phyloP scores from a whole-genome alignment of 2,329 filamentous ascomycete genomes.

The Cladosporium austrohemisphaericum region DNA sequence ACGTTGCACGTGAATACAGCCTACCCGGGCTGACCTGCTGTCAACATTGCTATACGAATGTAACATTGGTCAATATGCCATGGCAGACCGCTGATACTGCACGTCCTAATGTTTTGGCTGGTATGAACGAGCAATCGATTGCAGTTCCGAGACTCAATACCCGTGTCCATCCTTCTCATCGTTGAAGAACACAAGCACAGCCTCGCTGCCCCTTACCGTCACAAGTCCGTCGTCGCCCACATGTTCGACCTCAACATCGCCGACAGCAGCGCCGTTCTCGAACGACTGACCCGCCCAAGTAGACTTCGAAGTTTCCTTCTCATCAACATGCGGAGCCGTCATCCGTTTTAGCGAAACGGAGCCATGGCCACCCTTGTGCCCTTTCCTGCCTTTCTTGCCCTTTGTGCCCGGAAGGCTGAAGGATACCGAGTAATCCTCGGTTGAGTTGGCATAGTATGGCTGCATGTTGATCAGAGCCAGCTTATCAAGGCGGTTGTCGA shows the following conservation, averaged over 20 bases:
- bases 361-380: no score
- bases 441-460: slow-evolving; percentile 29
- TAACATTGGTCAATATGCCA: no score
- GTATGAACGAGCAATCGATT: no score
- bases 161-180: no score
- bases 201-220: slow-evolving; percentile 27
- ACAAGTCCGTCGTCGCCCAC: slow-evolving; percentile 22
- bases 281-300: slow-evolving; percentile 31
- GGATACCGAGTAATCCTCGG: slow-evolving; percentile 22
- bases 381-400: slow-evolving; percentile 2
- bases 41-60: no score
- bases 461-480: slow-evolving; percentile 28
- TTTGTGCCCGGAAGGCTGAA: slow-evolving; percentile 17
- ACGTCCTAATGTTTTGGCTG: no score
- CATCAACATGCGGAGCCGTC: slow-evolving; percentile 26
- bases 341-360: slow-evolving; percentile 25
- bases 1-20: no score
- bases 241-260: slow-evolving; percentile 20
- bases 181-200: slow-evolving; percentile 28
- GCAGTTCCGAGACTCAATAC: no score
- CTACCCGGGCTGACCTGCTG: no score
- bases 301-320: slow-evolving; percentile 24
- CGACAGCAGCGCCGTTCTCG: slow-evolving; percentile 21
- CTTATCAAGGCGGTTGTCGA: slow-evolving; percentile 23
- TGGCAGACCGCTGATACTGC: no score